phyloP scores from a whole-genome alignment of 208 protist genomes.

The Trypanosoma conorhini region DNA sequence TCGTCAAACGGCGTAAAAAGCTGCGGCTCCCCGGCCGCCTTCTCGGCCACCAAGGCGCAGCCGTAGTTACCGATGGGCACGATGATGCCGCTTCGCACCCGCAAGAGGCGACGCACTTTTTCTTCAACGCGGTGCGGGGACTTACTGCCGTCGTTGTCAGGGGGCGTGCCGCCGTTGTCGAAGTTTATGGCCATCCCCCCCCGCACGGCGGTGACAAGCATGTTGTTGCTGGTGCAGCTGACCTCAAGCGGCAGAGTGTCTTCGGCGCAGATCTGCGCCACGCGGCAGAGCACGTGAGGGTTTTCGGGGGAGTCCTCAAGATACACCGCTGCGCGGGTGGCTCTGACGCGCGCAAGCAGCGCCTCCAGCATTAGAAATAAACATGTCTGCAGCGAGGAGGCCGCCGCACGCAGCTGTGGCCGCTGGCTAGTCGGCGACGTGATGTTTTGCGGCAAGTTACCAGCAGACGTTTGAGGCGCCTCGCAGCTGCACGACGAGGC shows the following conservation, averaged over 20 bases:
- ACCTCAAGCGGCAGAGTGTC: conserved; percentile 51
- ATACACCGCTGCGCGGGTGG: conserved; percentile 61
- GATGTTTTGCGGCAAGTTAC: neutral
- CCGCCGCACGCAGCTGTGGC: conserved; percentile 32
- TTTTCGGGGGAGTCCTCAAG: conserved; percentile 33
- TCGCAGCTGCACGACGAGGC: neutral
- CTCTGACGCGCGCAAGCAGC: conserved; percentile 44
- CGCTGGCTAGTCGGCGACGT: neutral
- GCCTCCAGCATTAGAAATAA: conserved; percentile 72
- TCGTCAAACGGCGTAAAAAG: conserved; percentile 62
- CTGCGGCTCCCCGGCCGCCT: conserved; percentile 22
- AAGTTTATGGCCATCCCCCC: conserved; percentile 71
- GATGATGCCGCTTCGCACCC: conserved; percentile 47
- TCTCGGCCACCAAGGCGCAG: conserved; percentile 71
- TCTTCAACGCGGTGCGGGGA: conserved; percentile 5
- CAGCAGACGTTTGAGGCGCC: neutral
- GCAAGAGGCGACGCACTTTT: conserved; percentile 13
- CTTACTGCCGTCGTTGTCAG: neutral
- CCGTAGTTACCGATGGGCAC: conserved; percentile 60
- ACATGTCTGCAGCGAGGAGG: conserved; percentile 51
- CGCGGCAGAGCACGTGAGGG: conserved; percentile 52
- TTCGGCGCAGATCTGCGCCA: conserved; percentile 52
- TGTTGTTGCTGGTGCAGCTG: conserved; percentile 47
- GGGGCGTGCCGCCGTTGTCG: conserved; percentile 24
- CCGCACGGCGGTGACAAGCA: conserved; percentile 57